Conservation (phyloP, 2,329 filamentous ascomycete genomes). For the Endothia cerciana region DNA sequence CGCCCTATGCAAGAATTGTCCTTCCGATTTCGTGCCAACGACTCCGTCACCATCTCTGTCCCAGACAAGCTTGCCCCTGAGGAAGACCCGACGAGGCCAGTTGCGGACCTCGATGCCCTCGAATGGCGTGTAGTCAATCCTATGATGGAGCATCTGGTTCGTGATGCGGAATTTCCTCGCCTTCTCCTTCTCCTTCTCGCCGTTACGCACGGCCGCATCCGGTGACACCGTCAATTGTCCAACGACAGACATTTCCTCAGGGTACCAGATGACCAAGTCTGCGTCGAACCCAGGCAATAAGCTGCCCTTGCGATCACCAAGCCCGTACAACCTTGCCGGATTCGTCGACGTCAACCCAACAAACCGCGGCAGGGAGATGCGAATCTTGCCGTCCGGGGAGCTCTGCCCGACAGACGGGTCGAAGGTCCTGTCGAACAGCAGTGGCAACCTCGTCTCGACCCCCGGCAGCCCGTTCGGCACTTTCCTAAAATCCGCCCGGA, state of each 20-base stretch:
- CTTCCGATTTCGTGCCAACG: slow-evolving; percentile 51
- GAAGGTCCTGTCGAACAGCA: slow-evolving; percentile 42
- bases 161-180: slow-evolving; percentile 43
- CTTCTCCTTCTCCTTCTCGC: slow-evolving; percentile 18
- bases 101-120: slow-evolving; percentile 60
- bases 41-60: slow-evolving; percentile 56
- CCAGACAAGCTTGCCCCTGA: slow-evolving; percentile 63
- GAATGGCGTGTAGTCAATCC: slow-evolving; percentile 66
- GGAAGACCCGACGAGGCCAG: slow-evolving; percentile 64
- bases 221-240: too few species aligned
- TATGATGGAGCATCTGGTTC: slow-evolving; percentile 62
- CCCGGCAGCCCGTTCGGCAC: slow-evolving; percentile 63
- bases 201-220: too few species aligned
- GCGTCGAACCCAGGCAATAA: slow-evolving; percentile 57
- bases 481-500: slow-evolving; percentile 48
- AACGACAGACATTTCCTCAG: slow-evolving; percentile 34
- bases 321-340: slow-evolving; percentile 60
- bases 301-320: slow-evolving; percentile 55
- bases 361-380: slow-evolving; percentile 52
- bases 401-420: slow-evolving; percentile 27
- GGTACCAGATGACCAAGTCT: slow-evolving; percentile 63
- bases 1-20: slow-evolving; percentile 45
- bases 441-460: slow-evolving; percentile 58
- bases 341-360: slow-evolving; percentile 60
- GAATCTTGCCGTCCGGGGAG: slow-evolving; percentile 34